These are phyloP conservation scores for Alternaria ventricosa DNA, from an alignment of 2,329 filamentous ascomycete genomes.

Conservation along the genomic window DNA sequence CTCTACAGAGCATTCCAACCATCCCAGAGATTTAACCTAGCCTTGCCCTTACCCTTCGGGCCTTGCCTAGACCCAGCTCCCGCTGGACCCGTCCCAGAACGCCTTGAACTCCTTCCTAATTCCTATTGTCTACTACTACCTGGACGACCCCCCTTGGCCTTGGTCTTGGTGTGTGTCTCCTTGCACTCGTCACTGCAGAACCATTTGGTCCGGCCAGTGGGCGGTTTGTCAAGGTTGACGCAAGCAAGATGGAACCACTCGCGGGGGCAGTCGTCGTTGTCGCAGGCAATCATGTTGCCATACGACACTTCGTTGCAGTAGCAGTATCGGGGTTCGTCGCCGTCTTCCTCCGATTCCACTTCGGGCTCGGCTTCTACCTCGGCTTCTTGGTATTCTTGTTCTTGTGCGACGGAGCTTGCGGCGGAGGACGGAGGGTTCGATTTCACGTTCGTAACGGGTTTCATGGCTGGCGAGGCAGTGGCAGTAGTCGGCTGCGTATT, in stretches of 20 bases:
- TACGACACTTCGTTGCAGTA: constrained; percentile 70
- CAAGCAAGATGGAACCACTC: constrained; percentile 74
- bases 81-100: constrained; percentile 41
- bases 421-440: constrained; percentile 42
- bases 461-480: constrained; percentile 38
- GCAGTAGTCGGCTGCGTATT: constrained; percentile 27
- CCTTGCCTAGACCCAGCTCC: constrained; percentile 37
- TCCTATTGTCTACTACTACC: constrained; percentile 50
- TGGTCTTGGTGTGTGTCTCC: constrained; percentile 36
- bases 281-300: constrained; percentile 72
- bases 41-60: constrained; percentile 43
- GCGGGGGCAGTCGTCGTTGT: constrained; percentile 68
- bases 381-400: constrained; percentile 39
- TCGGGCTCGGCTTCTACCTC: constrained; percentile 45
- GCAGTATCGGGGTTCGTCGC: constrained; percentile 66
- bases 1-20: constrained; percentile 46
- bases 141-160: constrained; percentile 45
- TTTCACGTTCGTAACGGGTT: constrained; percentile 29
- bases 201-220: constrained; percentile 52
- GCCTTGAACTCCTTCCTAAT: constrained; percentile 49
- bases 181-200: constrained; percentile 50
- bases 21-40: constrained; percentile 45
- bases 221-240: constrained; percentile 66
- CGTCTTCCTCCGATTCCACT: constrained; percentile 46
- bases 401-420: constrained; percentile 41